Evolutionary conservation across 176 grass and related monocot species (phyloP), one percentile per base, ranked within the genome.

Genomic region (Pontederia paniculata): DNA sequence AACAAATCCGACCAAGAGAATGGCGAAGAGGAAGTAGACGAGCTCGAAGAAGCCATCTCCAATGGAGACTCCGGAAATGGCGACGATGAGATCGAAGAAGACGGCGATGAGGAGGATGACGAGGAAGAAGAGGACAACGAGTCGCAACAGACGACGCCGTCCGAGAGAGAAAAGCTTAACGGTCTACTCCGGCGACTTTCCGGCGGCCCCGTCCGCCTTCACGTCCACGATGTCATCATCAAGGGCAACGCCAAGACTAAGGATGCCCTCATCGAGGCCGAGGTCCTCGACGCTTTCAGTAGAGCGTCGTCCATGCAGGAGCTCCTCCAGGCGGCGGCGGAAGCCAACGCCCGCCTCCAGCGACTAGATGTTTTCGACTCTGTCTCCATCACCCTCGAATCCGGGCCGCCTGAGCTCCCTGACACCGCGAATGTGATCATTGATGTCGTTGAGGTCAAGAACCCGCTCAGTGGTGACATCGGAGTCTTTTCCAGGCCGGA

Each of bases 191-290:
- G 17, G 23, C 55, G 93, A 49, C 63, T 98, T 0, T 81, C 75
- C 1, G 22, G 74, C 2, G 53, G 80, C 8, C 71, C 83, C 9
- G 80, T 98, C 55, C 55, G 52, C 44, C 73, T 98, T 50, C 74
- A 83, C 63, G 93, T 98, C 74, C 93, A 91, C 69, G 93, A 98
- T 44, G 80, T 98, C 60, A 42, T 91, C 70, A 88, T 98, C 74
- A 81, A 68, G 73, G 93, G 86, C 19, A 98, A 97, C 57, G 3
- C 80, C 69, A 98, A 88, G 72, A 98, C 93, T 15, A 75, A 76
- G 69, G 82, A 88, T 2, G 63, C 76, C 19, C 65, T 88, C 63
- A 98, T 98, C 62, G 80, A 98, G 71, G 86, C 93, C 12, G 93
- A 91, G 80, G 73, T 90, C 59, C 58, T 57, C 23, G 83, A 80